Evolutionary conservation across 176 grass and related monocot species (phyloP), one percentile per base, ranked within the genome.

Genomic region (Phoenix roebelenii): DNA sequence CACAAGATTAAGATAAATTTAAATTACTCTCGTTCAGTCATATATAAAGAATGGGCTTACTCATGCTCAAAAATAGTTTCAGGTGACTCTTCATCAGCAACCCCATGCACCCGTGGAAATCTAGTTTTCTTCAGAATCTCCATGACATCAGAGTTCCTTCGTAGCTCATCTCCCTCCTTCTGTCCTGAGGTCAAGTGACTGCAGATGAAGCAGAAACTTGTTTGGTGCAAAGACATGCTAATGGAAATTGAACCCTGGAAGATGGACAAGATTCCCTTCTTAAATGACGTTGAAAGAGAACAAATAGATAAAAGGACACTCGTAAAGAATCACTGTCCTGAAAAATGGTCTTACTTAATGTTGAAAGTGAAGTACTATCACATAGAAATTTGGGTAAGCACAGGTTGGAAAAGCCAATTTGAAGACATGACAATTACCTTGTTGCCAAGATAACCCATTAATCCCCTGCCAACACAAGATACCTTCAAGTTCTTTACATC

Each of bases 401-500:
- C 26, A 51, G 3, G 16, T 12, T 62, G n/a, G 50, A 20, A 26
- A 52, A 22, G 20, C 18, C 26, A 66, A 18, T 14, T 10, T 15
- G 26, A 52, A 70, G 64, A 63, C 22, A 56, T n/a, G 23, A 14
- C 22, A 54, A 0, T 67, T 85, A 96, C 92, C 83, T 96, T 96
- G 52, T 96, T 96, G 74, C 92, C 92, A 60, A 96, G 92, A 85
- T 96, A 96, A 65, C 92, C 92, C 92, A 96, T 96, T 66, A 96
- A 57, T 53, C 92, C 92, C 77, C 92, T 83, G 30, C 92, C 92
- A 24, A 96, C 78, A 1, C 92, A 96, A 74, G 92, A 96, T 67
- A 96, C 92, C 74, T 96, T 96, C 51, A 96, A 74, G 65, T 88
- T 96, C 71, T 75, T 87, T 12, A 96, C 76, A 82, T 90, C 87